Base-by-base conservation (phyloP, 805 yeast genomes). In the Cyberlindnera veronae region DNA sequence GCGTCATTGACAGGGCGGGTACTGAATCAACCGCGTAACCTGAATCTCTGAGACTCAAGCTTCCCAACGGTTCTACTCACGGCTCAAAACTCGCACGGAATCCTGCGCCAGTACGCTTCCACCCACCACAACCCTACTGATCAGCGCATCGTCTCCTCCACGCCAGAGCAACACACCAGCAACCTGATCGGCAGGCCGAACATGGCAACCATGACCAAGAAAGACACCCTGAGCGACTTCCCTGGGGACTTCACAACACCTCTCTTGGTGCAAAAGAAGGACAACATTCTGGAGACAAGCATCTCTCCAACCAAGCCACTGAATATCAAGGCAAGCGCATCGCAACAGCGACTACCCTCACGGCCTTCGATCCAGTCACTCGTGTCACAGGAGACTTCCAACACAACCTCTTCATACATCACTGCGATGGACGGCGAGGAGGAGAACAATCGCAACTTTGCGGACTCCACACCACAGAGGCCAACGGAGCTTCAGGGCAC, bases 251-350 rank as follows among this genome's bases (percentile, higher is more conserved):
- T 35, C 32, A 33, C 31, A 7, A 41, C 45, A 9, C 49, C 41
- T 19, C 26, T 39, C 32, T 21, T 32, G 23, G 33, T 16, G 12
- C 21, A 34, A 18, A 24, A 24, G 9, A 17, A 19, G 7, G 33
- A 38, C n/a, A 21, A 16, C 5, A 27, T 19, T 18, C 5, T 42
- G 13, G 40, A 32, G 17, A n/a, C n/a, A n/a, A 55, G 36, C 16
- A 44, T 54, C 10, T 53, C 60, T 4, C 60, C 60, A 2, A 55
- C 58, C 5, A 37, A 54, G 38, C 60, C 60, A 13, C 35, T 55
- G 37, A 51, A 53, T 29, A 38, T 48, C 36, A 45, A 34, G 32
- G 18, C 38, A 14, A 24, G 24, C 30, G 5, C 30, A 10, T 21
- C 29, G 8, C 27, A 26, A 7, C 11, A 32, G 19, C 26, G 12